Percentiles rank a stretch among this genome's conserved stretches.
Evolutionary conservation across 106 monocot species (phyloP).

Genomic region (Platanthera zijinensis): DNA sequence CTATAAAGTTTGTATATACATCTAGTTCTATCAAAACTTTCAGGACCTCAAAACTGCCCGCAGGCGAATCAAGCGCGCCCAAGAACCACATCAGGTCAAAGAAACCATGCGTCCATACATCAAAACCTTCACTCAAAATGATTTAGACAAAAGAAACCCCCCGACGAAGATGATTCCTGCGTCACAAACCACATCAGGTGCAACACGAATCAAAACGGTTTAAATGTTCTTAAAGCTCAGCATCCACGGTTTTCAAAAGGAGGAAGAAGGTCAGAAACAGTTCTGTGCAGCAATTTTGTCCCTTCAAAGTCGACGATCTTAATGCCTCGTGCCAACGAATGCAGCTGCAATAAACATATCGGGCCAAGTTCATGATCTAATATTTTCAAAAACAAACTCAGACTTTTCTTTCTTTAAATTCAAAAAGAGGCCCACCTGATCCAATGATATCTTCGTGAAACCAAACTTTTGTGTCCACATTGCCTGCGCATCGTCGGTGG

Average conservation of each 20-base stretch:
- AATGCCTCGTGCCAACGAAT: background rate
- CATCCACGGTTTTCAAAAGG: background rate
- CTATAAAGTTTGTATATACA: constrained; percentile 1
- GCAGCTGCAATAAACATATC: background rate
- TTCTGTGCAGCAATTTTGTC: background rate
- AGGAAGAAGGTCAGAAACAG: constrained; percentile 2
- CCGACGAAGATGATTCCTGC: background rate
- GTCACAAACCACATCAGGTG: background rate
- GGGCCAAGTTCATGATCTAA: background rate
- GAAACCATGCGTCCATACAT: too few relatives aligned
- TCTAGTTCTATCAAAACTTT: background rate
- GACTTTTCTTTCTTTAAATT: too few relatives aligned
- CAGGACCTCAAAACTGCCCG: background rate
- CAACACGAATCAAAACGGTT: background rate
- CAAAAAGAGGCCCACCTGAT: constrained; percentile 27
- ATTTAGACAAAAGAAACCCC: background rate
- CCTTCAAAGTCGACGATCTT: constrained; percentile 12
- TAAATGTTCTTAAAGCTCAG: background rate
- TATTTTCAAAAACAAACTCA: background rate
- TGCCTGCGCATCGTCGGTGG: constrained; percentile 62
- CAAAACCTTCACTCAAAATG: background rate
- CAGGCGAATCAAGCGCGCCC: background rate
- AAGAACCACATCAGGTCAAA: background rate
- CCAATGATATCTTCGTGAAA: constrained; percentile 46
- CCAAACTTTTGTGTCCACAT: constrained; percentile 78